These are phyloP conservation scores for Globisporangium nodosum DNA, from an alignment of 352 stramenopile genomes.

Conservation along the genomic window DNA sequence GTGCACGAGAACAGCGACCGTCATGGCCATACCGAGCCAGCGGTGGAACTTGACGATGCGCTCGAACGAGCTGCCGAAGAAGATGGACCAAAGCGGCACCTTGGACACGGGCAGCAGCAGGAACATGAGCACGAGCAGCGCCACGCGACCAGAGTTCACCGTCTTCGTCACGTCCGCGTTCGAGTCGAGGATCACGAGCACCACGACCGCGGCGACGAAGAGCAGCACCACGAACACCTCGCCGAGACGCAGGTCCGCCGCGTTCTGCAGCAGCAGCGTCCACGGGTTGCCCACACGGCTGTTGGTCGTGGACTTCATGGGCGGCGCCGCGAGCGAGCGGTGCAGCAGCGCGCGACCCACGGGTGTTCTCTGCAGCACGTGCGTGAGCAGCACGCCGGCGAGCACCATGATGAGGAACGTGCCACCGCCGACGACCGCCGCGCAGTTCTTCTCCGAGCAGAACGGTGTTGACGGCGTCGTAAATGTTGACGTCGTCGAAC, in stretches of 20 bases:
- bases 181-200: constrained; percentile 31
- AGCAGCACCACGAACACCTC: constrained; percentile 63
- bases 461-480: constrained; percentile 12
- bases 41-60: constrained; percentile 84
- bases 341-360: constrained; percentile 42
- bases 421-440: constrained; percentile 45
- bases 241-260: constrained; percentile 53
- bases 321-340: constrained; percentile 34
- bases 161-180: constrained; percentile 27
- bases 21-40: constrained; percentile 64
- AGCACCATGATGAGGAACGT: constrained; percentile 50
- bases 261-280: constrained; percentile 43
- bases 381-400: constrained; percentile 43
- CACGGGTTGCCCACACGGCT: constrained; percentile 37
- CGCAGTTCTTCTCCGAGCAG: constrained; percentile 60
- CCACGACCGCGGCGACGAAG: constrained; percentile 38
- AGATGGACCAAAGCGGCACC: constrained; percentile 54
- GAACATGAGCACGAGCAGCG: constrained; percentile 74
- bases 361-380: constrained; percentile 29
- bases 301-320: constrained; percentile 36
- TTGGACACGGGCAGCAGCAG: constrained; percentile 62
- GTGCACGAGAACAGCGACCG: constrained; percentile 52
- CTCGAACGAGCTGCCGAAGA: constrained; percentile 75
- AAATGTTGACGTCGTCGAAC: background rate
- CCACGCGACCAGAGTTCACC: constrained; percentile 47